Base-by-base conservation (phyloP, 2,329 filamentous ascomycete species). In the Salinomyces thailandicus region DNA sequence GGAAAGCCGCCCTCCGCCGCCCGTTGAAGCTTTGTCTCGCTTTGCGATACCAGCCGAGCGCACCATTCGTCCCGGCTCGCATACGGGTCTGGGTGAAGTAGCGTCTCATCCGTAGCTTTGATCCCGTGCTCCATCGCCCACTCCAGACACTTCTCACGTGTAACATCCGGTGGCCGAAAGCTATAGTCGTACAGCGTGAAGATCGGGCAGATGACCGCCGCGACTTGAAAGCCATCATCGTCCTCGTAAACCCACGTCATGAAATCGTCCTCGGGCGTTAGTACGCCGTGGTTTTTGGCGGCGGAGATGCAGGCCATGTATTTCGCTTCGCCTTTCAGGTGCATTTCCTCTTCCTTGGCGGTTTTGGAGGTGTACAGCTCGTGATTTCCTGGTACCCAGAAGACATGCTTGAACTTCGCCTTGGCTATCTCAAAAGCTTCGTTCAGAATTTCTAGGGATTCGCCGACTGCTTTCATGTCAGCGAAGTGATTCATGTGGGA, bases 171-270 rank as follows among this genome's bases (percentile, higher is more conserved):
- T 0, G 72, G 72, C 0, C 71, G 61, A 52, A 75, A 76, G 42
- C 62, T 69, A 55, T 76, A 76, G 55, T 76, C 72, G 59, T 75
- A 76, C 11, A 76, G 58, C 1, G 72, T 74, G 59, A 75, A 76
- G 33, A 73, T 64, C 19, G 69, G 72, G 19, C 67, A 69, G 27
- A 76, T 63, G 24, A 75, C 41, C 5, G 59, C 67, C 4, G 65
- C 65, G 3, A 61, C 60, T 15, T 64, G 67, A 5, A 64, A 61
- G n/a, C 68, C 71, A 4, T 72, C 61, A 3, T 45, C 41, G 22
- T 48, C 46, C 15, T 46, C 43, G 41, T 57, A 58, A 5, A 48
- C 43, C 71, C 71, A 75, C 15, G 64, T 54, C 20, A 61, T 58
- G 45, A 62, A 75, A 4, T 71, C 67, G 49, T 76, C 72, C 47